Evolutionary conservation across 306 rosid species (phyloP).

Genomic region (Cicer chorassanicum): DNA sequence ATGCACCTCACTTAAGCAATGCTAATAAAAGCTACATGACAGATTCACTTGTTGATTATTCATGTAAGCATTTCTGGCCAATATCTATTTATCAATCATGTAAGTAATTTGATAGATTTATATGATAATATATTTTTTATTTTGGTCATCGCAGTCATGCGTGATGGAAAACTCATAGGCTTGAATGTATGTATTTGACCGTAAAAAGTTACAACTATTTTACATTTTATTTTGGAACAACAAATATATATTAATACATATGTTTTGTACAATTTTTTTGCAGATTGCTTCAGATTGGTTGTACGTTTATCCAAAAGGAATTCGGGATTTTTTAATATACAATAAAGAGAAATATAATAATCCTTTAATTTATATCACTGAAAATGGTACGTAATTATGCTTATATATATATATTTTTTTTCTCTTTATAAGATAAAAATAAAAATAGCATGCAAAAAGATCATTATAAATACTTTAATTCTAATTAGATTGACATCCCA

Average conservation of each 20-base stretch:
- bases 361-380: conserved; percentile 61
- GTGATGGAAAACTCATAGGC: conserved; percentile 39
- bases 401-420: too few relatives aligned
- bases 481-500: too few relatives aligned
- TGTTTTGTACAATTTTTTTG: neutral
- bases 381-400: conserved; percentile 46
- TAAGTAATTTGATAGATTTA: neutral
- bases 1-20: conserved; percentile 31
- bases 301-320: neutral
- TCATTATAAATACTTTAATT: too few relatives aligned
- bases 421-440: too few relatives aligned
- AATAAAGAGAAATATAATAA: conserved; percentile 51
- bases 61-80: conserved; percentile 30
- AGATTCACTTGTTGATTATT: conserved; percentile 41
- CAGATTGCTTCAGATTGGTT: conserved; percentile 46
- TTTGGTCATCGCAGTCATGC: conserved; percentile 10
- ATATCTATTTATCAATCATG: neutral
- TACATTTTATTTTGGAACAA: neutral
- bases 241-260: neutral
- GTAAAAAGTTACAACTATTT: neutral
- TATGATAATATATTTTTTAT: neutral
- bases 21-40: conserved; percentile 26
- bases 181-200: conserved; percentile 5
- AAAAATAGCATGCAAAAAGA: too few relatives aligned
- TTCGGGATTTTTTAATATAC: conserved; percentile 38